phyloP scores from a whole-genome alignment of 2,329 filamentous ascomycete genomes.

The Alternaria ventricosa region DNA sequence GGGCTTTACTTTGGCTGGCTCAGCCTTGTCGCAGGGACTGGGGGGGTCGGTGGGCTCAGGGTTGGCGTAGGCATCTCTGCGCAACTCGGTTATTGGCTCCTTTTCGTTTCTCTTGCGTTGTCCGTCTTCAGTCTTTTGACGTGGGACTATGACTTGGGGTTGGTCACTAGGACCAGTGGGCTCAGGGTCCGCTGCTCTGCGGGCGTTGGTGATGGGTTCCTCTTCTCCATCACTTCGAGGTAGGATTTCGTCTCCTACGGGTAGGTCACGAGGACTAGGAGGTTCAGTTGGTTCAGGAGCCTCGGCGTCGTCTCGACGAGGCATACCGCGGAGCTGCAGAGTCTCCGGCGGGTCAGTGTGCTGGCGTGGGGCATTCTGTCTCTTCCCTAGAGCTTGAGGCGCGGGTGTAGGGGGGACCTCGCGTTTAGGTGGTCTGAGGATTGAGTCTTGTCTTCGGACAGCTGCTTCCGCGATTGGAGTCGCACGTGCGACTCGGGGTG shows the following conservation, averaged over 20 bases:
- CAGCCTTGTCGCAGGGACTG: neutral
- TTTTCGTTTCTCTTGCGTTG: neutral
- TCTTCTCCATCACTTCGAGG: neutral
- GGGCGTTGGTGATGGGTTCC: neutral
- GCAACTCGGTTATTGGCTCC: neutral
- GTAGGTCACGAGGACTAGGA: neutral
- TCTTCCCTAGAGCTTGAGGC: neutral
- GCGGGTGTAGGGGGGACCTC: neutral
- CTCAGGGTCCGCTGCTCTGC: neutral
- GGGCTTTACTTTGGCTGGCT: neutral
- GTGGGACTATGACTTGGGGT: neutral
- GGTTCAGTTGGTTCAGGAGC: neutral
- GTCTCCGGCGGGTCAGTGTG: neutral
- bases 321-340: neutral
- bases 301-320: neutral
- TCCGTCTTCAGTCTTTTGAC: neutral
- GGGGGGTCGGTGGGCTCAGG: neutral
- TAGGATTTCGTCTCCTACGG: neutral
- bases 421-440: neutral
- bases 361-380: neutral
- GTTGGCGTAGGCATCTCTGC: neutral
- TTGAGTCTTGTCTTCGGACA: neutral
- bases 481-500: neutral
- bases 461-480: neutral
- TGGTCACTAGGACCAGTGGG: neutral